Base-by-base conservation (phyloP, 1,139 yeast species). In the Wickerhamomyces sp. region DNA sequence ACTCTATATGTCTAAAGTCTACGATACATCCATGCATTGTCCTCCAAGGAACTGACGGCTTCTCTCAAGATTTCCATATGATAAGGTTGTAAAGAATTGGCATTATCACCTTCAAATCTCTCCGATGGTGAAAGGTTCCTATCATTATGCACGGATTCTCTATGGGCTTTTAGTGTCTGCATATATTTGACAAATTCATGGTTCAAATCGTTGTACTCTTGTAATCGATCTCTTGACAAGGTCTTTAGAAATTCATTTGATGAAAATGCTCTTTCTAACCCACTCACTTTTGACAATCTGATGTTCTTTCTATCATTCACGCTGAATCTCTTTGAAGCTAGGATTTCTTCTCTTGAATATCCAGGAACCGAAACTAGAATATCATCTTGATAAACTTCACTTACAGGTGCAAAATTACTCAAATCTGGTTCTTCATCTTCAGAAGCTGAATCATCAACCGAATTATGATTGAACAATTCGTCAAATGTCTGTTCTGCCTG, bases 401-500 rank as follows among this genome's bases (percentile, higher is more conserved):
- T 28, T 4, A 47, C 37, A 2, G 44, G 33, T 0, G 43, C 51
- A 18, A 47, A 38, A 4, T 45, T 37, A 27, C 48, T 44, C 16
- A 46, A 35, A 27, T 49, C 55, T 3, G 49, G 52, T 15, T 46
- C 54, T 7, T 49, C 54, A 21, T 51, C 54, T 18, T 51, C 55
- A 4, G 52, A 44, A 6, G 47, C 46, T 13, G 52, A 46, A 32
- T 46, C 49, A 30, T 49, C 50, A 15, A 23, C 31, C 2, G 42
- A 45, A 15, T 41, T 32, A 15, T 37, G 30, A 22, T 40, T 46
- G 33, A 47, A 48, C 13, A 51, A 15, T 17, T 50, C 52, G 8
- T 44, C 45, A 18, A 49, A 32, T 4, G 68, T 58, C 36, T 57
- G 49, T 38, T 64, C 70, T 0, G 63, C 55, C 33, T 59, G 63